Base-by-base conservation (phyloP, 805 yeast genomes). In the Candida tibetensis region DNA sequence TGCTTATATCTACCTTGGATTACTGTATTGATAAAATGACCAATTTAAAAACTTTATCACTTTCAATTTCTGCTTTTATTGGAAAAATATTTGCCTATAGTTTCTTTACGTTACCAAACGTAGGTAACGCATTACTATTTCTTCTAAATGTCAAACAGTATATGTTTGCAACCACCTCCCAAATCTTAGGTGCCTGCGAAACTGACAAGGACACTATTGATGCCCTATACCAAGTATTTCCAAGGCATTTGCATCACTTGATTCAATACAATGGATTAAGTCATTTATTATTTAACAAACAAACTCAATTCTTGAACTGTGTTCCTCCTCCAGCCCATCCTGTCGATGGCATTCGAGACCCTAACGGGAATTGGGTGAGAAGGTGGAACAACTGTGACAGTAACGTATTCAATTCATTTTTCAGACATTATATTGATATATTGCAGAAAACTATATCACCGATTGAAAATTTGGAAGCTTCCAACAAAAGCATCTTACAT, bases 71-170 rank as follows among this genome's bases (percentile, higher is more conserved):
- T 16, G 87, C 88, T 3, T 82, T 83, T 47, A 64, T 79, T 9
- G 91, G 91, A 4, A 83, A 84, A 50, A 72, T 80, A 3, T 73
- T 84, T 54, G 89, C 89, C 1, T 77, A 79, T 51, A 64, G 79
- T 3, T 84, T 72, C 45, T 74, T 75, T 53, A 62, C 69, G 43
- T 58, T 81, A 3, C 79, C 81, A 0, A 68, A 73, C 18, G 72
- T 82, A 4, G 76, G 83, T 13, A 69, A 69, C 35, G 81, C 82
- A 1, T 54, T 81, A 27, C 52, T 79, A 31, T 81, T 81, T 45
- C 52, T 80, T 15, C 58, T 81, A 29, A 78, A 76, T 48, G 74
- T 79, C 31, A 78, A 77, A 52, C 74, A 76, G 44, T 51, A 57
- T 28, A 57, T 70, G 6, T 64, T 74, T 39, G 72, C 67, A 19